Evolutionary conservation across 345 rosid species (phyloP).

Genomic region (Eucalyptus shirleyi): DNA sequence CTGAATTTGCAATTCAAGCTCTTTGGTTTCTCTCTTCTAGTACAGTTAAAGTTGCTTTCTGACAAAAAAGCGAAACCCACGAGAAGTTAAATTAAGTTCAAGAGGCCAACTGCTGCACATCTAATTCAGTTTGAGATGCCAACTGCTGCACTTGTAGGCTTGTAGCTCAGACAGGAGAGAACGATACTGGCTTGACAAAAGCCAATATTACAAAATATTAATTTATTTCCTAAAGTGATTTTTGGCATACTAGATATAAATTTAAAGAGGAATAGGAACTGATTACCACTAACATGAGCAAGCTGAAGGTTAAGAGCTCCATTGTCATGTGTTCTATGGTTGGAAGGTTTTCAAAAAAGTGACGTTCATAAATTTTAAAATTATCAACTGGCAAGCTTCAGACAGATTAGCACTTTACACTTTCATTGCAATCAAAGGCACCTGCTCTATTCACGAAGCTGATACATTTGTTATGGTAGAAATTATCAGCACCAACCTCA

Average conservation of each 20-base stretch:
- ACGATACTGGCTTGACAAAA: neutral
- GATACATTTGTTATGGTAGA: conserved; percentile 15
- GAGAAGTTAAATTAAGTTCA: neutral
- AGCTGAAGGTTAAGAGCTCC: neutral
- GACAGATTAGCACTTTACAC: neutral
- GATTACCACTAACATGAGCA: neutral
- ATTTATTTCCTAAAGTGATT: neutral
- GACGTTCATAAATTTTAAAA: neutral
- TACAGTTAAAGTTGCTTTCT: neutral
- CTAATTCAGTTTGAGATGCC: too few species aligned
- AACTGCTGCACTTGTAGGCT: neutral
- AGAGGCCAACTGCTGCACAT: neutral
- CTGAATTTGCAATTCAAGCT: neutral
- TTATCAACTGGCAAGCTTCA: neutral
- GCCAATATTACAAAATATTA: neutral
- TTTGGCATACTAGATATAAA: neutral
- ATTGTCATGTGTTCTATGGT: neutral
- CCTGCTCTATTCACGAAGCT: conserved; percentile 10
- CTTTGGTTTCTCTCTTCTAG: neutral
- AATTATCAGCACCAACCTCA: neutral
- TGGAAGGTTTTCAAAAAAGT: neutral
- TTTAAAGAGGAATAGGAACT: neutral
- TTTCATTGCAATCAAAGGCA: neutral
- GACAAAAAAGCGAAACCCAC: neutral
- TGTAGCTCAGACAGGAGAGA: neutral